A percentile compares a stretch with the other conserved stretches of the same genome.
Evolutionary conservation across 176 grass and related monocot species (phyloP).

Genomic region (Cymbopogon citratus): DNA sequence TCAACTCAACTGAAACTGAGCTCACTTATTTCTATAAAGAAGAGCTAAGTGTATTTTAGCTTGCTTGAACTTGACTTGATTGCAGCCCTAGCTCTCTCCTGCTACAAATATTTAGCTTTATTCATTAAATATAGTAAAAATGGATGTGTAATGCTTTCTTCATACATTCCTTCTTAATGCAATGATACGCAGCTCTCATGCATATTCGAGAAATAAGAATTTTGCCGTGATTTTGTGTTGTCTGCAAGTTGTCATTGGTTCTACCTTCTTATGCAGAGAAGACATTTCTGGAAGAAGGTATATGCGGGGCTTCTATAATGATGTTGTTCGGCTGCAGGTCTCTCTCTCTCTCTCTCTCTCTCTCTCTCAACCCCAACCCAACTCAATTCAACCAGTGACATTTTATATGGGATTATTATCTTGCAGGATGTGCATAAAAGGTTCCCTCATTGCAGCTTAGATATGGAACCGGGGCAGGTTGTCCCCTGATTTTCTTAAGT

Average conservation of each 20-base stretch:
- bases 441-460: constrained; percentile 39
- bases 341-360: neutral
- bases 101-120: neutral
- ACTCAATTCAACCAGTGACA: neutral
- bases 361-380: neutral
- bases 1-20: neutral
- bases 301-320: constrained; percentile 53
- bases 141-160: neutral
- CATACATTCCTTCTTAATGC: neutral
- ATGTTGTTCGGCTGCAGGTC: constrained; percentile 76
- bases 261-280: constrained; percentile 37
- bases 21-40: neutral
- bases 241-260: neutral
- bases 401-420: constrained; percentile 10
- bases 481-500: neutral
- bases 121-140: neutral
- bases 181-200: neutral
- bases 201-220: neutral
- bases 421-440: constrained; percentile 55
- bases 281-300: constrained; percentile 73
- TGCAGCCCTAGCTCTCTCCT: neutral
- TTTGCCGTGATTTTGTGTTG: neutral
- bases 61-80: constrained; percentile 1
- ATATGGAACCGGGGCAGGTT: constrained; percentile 52
- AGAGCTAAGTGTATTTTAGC: neutral